Evolutionary conservation across 2,329 filamentous ascomycete species (phyloP).

Genomic region (Ophiocordyceps australis): DNA sequence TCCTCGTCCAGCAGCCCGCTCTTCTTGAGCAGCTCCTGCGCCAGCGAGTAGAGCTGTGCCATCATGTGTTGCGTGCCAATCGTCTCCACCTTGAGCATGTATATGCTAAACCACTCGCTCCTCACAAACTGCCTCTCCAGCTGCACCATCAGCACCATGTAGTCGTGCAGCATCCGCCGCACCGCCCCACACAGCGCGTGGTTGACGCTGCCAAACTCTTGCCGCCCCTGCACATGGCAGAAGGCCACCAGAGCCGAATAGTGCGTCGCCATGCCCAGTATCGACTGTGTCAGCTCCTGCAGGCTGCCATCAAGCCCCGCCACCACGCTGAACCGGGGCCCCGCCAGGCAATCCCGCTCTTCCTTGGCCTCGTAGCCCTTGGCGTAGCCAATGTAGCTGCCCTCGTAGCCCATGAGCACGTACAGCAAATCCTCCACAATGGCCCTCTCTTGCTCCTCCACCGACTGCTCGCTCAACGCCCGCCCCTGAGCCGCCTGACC

Average conservation of each 20-base stretch:
- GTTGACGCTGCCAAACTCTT: constrained; percentile 87
- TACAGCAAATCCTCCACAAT: constrained; percentile 85
- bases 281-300: constrained; percentile 69
- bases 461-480: constrained; percentile 51
- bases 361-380: constrained; percentile 67
- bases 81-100: constrained; percentile 82
- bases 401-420: constrained; percentile 96
- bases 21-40: constrained; percentile 70
- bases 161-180: constrained; percentile 80
- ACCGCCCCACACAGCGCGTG: constrained; percentile 94
- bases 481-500: constrained; percentile 51
- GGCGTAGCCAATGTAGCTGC: constrained; percentile 84
- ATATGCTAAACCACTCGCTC: constrained; percentile 75
- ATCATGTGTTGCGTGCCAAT: constrained; percentile 84
- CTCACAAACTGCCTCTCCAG: constrained; percentile 85
- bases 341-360: constrained; percentile 73
- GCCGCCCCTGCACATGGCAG: constrained; percentile 81
- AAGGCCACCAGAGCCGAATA: constrained; percentile 85
- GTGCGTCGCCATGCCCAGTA: constrained; percentile 88
- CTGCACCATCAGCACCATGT: constrained; percentile 81
- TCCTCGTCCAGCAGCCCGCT: constrained; percentile 82
- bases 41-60: constrained; percentile 72
- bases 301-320: constrained; percentile 81
- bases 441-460: constrained; percentile 70
- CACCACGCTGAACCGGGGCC: constrained; percentile 63